Evolutionary conservation across 306 rosid species (phyloP).

Genomic region (Malus asiatica): DNA sequence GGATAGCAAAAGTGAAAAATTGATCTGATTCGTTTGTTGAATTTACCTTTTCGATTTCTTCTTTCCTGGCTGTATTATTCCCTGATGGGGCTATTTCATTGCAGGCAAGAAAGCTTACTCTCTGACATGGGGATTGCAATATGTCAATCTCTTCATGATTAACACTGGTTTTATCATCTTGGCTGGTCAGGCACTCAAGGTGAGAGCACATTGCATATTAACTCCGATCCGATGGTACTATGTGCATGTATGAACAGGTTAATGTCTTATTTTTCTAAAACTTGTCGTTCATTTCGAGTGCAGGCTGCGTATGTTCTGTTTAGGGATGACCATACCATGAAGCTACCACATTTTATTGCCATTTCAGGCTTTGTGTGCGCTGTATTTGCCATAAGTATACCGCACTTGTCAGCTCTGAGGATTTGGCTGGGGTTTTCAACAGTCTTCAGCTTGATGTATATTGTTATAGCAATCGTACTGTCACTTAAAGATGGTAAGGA

Average conservation of each 20-base stretch:
- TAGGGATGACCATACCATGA: slow-evolving; percentile 49
- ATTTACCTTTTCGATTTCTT: background rate
- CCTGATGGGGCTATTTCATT: background rate
- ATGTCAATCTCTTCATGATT: slow-evolving; percentile 90
- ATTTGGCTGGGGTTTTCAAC: slow-evolving; percentile 90
- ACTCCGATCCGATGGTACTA: background rate
- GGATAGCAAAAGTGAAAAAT: background rate
- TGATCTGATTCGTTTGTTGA: background rate
- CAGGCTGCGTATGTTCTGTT: slow-evolving; percentile 79
- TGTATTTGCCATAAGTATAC: slow-evolving; percentile 77
- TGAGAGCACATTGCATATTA: slow-evolving; percentile 12
- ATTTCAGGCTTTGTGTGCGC: slow-evolving; percentile 78
- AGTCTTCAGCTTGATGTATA: slow-evolving; percentile 60
- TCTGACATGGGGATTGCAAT: slow-evolving; percentile 86
- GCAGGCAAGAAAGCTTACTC: slow-evolving; percentile 73
- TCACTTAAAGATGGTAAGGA: slow-evolving; percentile 73
- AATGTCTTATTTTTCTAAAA: background rate
- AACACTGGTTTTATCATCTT: slow-evolving; percentile 77
- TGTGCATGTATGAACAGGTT: background rate
- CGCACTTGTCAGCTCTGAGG: slow-evolving; percentile 91
- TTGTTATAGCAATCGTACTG: slow-evolving; percentile 45
- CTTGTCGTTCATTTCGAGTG: slow-evolving; percentile 1
- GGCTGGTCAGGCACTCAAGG: slow-evolving; percentile 95
- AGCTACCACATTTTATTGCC: slow-evolving; percentile 76
- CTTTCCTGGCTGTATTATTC: background rate